Base-by-base conservation (phyloP, 768 basidiomycete species). In the Naematelia aurantialba region DNA sequence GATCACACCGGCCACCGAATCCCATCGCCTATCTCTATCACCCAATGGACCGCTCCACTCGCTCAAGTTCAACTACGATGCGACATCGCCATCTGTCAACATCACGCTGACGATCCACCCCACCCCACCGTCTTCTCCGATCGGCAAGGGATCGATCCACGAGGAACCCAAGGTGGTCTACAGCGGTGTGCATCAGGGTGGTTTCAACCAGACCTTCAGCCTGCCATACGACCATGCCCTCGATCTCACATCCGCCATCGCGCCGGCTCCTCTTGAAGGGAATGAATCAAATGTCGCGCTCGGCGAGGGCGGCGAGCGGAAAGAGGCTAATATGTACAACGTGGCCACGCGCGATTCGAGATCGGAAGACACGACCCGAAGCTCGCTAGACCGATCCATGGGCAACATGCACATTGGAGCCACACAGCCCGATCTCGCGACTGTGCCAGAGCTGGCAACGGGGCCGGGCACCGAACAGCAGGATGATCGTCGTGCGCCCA, bases 41-140 rank as follows among this genome's bases (percentile, higher is more conserved):
- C 81, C 31, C 82, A 81, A 83, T 59, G 80, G 82, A 14, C 84
- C 85, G 49, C 84, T 85, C 52, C 89, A 91, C 67, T 84, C 85
- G 17, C 81, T 94, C 59, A 90, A 91, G 72, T 97, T 96, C 76
- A 87, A 89, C 73, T 97, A 88, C 76, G 92, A 97, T 73, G 89
- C 89, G 63, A 89, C 91, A 59, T 85, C 91, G 0, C 87, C 91
- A 5, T 87, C 86, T 67, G 91, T 90, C 69, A 83, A 82, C 21
- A 85, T 96, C 59, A 85, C 85, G 34, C 83, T 96, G 19, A 83
- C 89, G 62, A 85, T 91, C 48, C 80, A 89, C 30, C 80, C 90
- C 0, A 82, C 86, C 3, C 82, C 85, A 1, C 56, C 63, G 17
- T 53, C 70, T 11, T 26, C 55, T 25, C 44, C 50, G 30, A 58